Evolutionary conservation across 805 yeast species (phyloP), one percentile per base, ranked within the genome.

Genomic region (Yarrowia phangngaensis): DNA sequence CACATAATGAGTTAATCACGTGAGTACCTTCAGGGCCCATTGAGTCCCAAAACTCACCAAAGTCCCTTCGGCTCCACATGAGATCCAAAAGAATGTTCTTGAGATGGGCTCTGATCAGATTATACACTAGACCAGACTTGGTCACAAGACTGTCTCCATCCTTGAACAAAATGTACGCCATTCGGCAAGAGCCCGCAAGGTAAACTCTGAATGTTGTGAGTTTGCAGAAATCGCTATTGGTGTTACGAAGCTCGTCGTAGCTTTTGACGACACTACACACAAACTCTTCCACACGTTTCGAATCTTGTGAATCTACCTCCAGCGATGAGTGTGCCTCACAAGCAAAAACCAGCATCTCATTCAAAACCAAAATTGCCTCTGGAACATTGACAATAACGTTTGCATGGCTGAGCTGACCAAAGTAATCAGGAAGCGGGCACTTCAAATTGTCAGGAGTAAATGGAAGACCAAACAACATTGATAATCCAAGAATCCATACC

Each of bases 381-480:
- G 50, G 50, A 6, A 45, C 32, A 5, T 32, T 33, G 32, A 45
- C 20, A 15, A 23, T 24, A 14, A 31, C 40, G 7, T 26, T 24
- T 12, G 50, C 11, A 19, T 32, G 30, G 11, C 12, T 15, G 12
- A 45, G 32, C 26, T 33, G 40, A 3, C 24, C 13, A 9, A 45
- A 32, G 32, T 19, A 45, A 23, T 26, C 32, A 2, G 30, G 19
- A 1, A 45, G 8, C 6, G 50, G 7, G 16, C 27, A 24, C 12
- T 23, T 17, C 7, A 45, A 15, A 1, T 30, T 32, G 11, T 45
- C 40, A 1, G 50, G 32, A 8, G 32, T 19, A n/a, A 45, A 24
- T 2, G 38, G 40, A 5, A 77, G 72, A 45, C 72, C 58, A 56
- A 75, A 67, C 8, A 55, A 26, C 20, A 59, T 46, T 2, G 54